Evolutionary conservation across 2,329 filamentous ascomycete species (phyloP).

Genomic region (Paramyrothecium sp.): DNA sequence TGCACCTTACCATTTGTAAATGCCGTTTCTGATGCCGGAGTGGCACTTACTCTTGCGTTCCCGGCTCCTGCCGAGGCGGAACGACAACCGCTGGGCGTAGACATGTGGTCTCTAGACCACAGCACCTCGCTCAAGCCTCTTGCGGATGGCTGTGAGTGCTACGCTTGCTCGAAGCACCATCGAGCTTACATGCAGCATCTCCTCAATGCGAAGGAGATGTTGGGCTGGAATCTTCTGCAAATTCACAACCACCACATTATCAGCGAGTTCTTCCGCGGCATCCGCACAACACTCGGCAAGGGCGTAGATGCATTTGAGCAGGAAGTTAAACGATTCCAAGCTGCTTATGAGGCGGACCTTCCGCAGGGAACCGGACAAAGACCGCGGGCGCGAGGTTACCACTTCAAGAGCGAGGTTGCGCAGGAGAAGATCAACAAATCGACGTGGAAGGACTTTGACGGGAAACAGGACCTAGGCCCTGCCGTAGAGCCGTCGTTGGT

Average conservation of each 20-base stretch:
- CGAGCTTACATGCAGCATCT: constrained; percentile 86
- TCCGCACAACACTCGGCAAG: constrained; percentile 62
- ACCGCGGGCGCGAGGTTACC: constrained; percentile 79
- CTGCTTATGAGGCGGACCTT: constrained; percentile 66
- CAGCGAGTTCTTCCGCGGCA: constrained; percentile 67
- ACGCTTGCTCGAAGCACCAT: constrained; percentile 81
- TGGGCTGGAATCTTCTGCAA: constrained; percentile 90
- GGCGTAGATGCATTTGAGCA: constrained; percentile 60
- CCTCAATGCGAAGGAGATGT: constrained; percentile 89
- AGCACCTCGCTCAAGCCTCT: constrained; percentile 64
- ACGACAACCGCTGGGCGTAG: constrained; percentile 61
- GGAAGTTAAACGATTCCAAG: constrained; percentile 38
- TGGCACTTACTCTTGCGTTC: constrained; percentile 80
- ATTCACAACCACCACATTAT: constrained; percentile 83
- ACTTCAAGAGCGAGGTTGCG: constrained; percentile 69
- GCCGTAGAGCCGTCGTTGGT: constrained; percentile 35
- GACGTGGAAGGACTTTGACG: constrained; percentile 59
- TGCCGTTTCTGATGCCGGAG: constrained; percentile 74
- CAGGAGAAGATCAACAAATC: constrained; percentile 67
- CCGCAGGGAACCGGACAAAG: constrained; percentile 74
- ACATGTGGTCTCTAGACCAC: constrained; percentile 72
- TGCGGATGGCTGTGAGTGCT: constrained; percentile 67
- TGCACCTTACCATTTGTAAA: constrained; percentile 76
- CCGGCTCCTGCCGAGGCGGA: constrained; percentile 36
- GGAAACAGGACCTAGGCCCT: constrained; percentile 10